Base-by-base conservation (phyloP, 2,329 filamentous ascomycete species). In the Aspergillus floridensis region DNA sequence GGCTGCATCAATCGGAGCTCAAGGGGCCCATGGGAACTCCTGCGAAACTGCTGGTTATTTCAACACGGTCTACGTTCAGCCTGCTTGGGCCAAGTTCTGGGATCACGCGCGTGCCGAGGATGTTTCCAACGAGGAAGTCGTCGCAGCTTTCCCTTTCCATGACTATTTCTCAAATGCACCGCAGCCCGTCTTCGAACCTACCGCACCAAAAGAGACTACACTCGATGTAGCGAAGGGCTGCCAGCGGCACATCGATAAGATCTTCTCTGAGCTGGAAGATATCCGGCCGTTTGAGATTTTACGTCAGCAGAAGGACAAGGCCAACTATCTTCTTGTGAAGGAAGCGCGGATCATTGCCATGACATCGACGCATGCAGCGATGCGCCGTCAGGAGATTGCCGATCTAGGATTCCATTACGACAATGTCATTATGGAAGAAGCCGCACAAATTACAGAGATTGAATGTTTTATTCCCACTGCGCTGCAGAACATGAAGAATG, bases 41-140 rank as follows among this genome's bases (percentile, higher is more conserved):
- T 96, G 95, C 57, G 95, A 99, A 80, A 99, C 93, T 2, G 95
- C 95, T 38, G 92, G 92, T 29, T 98, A 99, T 77, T 99, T 99
- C 80, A 91, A 96, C 73, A 87, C 88, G 49, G 93, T 97, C 62
- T 97, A 96, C 71, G 83, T 99, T 47, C 84, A 90, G 74, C 93
- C 95, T 32, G 86, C 89, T 12, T 99, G 95, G 95, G 86, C 86
- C 53, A 91, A 89, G 71, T 99, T 96, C 74, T 88, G 85, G 79
- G 87, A 91, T 56, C 78, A 81, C 51, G 79, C 84, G 24, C 83
- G 84, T 47, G 80, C 82, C 2, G 81, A 85, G 24, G 82, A 84
- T 22, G 78, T 81, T 14, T 84, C 83, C 4, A 76, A 79, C 11
- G 80, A 86, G 24, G 83, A 89, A 41, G 85, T 97, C 57, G 78